phyloP scores from a whole-genome alignment of 2,329 filamentous ascomycete species.

The Dendrostoma leiphaemia region DNA sequence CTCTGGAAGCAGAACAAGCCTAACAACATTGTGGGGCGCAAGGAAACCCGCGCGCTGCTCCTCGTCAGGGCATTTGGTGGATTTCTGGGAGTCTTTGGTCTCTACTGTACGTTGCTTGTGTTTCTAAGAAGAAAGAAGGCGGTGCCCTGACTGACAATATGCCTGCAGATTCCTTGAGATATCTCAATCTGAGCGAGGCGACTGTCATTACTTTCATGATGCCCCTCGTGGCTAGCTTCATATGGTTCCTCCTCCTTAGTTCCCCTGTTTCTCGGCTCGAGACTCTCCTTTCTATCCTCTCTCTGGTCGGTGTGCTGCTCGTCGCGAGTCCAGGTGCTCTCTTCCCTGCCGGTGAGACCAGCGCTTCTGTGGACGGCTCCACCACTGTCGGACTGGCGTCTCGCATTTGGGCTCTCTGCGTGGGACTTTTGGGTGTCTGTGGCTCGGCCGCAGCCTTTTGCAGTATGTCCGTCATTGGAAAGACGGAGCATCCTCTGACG shows the following conservation, averaged over 20 bases:
- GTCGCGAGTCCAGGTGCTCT: constrained; percentile 4
- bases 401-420: constrained; percentile 3
- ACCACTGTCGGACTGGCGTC: neutral
- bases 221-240: constrained; percentile 1
- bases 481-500: constrained; percentile 1
- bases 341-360: neutral
- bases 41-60: neutral
- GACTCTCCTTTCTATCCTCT: neutral
- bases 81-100: constrained; percentile 2
- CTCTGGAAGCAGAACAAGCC: neutral
- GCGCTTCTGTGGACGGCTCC: neutral
- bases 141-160: neutral
- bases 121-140: too few relatives aligned
- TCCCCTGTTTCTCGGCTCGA: neutral
- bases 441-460: constrained; percentile 9
- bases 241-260: neutral
- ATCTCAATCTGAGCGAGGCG: constrained; percentile 6
- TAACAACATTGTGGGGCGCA: neutral
- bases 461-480: constrained; percentile 7
- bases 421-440: constrained; percentile 1
- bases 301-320: constrained; percentile 1
- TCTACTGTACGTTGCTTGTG: constrained; percentile 4
- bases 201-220: constrained; percentile 11
- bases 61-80: constrained; percentile 1
- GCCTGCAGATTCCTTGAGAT: neutral